phyloP scores from a whole-genome alignment of 169 alveolate species.

The Ichthyophthirius multifiliis region DNA sequence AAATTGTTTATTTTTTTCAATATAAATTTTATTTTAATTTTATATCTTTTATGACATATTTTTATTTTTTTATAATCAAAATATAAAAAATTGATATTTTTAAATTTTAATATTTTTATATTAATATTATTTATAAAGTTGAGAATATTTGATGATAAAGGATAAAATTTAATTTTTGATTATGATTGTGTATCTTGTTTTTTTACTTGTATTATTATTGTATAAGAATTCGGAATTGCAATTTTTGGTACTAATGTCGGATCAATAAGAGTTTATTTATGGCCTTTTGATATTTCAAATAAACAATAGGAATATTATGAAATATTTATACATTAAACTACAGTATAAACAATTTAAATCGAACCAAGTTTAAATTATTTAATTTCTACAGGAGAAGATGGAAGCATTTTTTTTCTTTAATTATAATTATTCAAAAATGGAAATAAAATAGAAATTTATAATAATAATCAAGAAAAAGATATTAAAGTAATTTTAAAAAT shows the following conservation, averaged over 20 bases:
- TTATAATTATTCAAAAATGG: slow-evolving; percentile 17
- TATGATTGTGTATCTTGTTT: slow-evolving; percentile 7
- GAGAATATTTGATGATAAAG: slow-evolving; percentile 35
- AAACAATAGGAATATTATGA: slow-evolving; percentile 12
- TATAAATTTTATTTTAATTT: no score
- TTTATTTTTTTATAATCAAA: no score
- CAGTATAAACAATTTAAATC: not conserved
- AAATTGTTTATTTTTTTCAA: no score
- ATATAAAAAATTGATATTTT: no score
- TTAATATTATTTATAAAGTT: no score
- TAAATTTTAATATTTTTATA: no score
- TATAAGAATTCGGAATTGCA: not conserved
- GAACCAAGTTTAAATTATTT: not conserved
- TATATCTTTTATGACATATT: no score
- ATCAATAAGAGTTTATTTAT: slow-evolving; percentile 10
- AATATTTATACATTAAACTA: slow-evolving; percentile 10
- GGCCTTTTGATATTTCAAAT: slow-evolving; percentile 22
- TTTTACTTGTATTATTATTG: not conserved
- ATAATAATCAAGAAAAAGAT: no score
- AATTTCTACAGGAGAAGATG: slow-evolving; percentile 36
- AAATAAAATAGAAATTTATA: not conserved
- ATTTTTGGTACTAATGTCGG: slow-evolving; percentile 27
- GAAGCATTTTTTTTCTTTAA: not conserved
- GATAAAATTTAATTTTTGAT: slow-evolving; percentile 16
- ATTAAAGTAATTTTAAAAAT: no score